Conservation (phyloP, 1,284 basidiomycete species). For the Heimioporus retisporus region DNA sequence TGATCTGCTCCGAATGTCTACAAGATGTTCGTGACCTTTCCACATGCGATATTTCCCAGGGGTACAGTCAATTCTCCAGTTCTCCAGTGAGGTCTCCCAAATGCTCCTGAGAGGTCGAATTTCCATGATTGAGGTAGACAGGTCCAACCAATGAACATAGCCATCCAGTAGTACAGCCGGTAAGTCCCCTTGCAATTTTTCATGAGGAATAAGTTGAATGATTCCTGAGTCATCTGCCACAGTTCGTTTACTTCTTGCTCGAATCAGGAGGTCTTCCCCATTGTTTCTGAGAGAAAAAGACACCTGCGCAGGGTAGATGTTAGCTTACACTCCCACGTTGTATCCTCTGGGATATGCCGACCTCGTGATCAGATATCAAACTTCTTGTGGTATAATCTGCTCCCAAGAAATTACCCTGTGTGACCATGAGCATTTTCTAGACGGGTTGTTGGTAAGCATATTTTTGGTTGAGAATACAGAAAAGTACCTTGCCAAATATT, state of each 20-base stretch:
- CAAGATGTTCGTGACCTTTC: not conserved
- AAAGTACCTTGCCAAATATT: slow-evolving; percentile 43
- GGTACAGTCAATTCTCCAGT: not conserved
- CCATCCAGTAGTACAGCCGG: slow-evolving; percentile 46
- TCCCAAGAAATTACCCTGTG: slow-evolving; percentile 45
- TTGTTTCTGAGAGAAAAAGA: slow-evolving; percentile 38
- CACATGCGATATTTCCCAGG: not conserved
- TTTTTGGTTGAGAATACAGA: not conserved
- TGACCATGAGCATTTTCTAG: slow-evolving; percentile 49
- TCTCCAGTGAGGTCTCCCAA: not conserved
- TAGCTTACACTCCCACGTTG: not conserved
- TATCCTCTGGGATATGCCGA: slow-evolving; percentile 8
- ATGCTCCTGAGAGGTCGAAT: slow-evolving; percentile 25
- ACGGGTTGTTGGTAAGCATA: not conserved
- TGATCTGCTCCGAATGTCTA: not conserved
- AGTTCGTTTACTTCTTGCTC: slow-evolving; percentile 24
- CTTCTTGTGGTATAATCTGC: slow-evolving; percentile 49
- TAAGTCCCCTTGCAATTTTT: slow-evolving; percentile 46
- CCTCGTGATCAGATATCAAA: slow-evolving; percentile 36
- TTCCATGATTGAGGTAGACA: slow-evolving; percentile 43
- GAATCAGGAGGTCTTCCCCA: slow-evolving; percentile 41
- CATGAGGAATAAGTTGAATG: slow-evolving; percentile 50
- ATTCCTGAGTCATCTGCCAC: not conserved
- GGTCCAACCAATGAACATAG: slow-evolving; percentile 53
- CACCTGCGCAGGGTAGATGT: slow-evolving; percentile 27